Conservation (phyloP, 2,329 filamentous ascomycete species). For the Fusarium papillatum region DNA sequence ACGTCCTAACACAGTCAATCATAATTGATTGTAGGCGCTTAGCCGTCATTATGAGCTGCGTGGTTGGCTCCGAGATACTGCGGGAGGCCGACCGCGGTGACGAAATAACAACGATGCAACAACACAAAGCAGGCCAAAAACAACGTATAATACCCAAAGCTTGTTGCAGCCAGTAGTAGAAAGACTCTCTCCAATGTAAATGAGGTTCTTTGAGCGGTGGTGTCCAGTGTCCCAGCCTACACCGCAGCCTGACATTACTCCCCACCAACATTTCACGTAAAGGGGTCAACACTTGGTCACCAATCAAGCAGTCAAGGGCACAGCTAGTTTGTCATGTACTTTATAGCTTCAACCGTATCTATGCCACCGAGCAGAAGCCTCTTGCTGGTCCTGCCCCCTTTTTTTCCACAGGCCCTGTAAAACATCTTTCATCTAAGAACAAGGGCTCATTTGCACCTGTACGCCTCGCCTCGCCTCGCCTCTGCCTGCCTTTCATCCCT, state of each 20-base stretch:
- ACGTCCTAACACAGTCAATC: background rate
- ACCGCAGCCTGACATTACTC: background rate
- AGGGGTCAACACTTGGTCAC: background rate
- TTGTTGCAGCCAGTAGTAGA: background rate
- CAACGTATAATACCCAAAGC: background rate
- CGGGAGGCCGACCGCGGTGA: constrained; percentile 33
- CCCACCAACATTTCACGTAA: background rate
- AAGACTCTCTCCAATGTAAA: background rate
- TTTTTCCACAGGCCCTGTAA: constrained; percentile 33
- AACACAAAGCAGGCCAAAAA: background rate
- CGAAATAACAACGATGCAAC: background rate
- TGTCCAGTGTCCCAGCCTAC: background rate
- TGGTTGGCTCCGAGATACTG: constrained; percentile 18
- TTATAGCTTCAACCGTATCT: constrained; percentile 41
- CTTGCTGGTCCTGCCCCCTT: constrained; percentile 24
- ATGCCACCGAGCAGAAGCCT: constrained; percentile 34
- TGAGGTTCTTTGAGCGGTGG: too few relatives aligned
- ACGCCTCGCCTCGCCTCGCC: constrained; percentile 20
- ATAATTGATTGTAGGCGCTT: background rate
- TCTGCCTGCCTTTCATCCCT: constrained; percentile 5
- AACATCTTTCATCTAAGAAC: constrained; percentile 38
- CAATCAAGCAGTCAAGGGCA: background rate
- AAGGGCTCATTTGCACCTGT: constrained; percentile 23
- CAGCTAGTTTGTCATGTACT: constrained; percentile 30
- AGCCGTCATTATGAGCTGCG: background rate